A percentile compares a stretch with the other conserved stretches of the same genome.
Evolutionary conservation across 2,329 filamentous ascomycete genomes (phyloP).

Genomic region (Davidsoniella virescens): DNA sequence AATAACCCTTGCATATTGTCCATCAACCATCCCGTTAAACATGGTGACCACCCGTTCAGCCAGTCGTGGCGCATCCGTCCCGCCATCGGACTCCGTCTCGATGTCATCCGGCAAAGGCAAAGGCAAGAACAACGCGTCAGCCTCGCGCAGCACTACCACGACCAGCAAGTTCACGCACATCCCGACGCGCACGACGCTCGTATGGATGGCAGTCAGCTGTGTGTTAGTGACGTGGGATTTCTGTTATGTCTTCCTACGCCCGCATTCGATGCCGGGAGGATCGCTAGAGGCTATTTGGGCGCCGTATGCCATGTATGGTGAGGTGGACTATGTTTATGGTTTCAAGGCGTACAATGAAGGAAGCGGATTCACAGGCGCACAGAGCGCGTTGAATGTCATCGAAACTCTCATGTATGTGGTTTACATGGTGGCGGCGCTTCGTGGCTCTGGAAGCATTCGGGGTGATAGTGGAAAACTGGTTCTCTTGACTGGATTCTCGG

Average conservation of each 20-base stretch:
- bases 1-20: too few relatives aligned
- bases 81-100: constrained; percentile 13
- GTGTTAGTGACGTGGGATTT: constrained; percentile 73
- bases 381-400: constrained; percentile 50
- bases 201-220: constrained; percentile 60
- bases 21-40: too few relatives aligned
- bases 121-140: constrained; percentile 1
- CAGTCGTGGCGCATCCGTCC: constrained; percentile 18
- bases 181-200: constrained; percentile 31
- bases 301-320: constrained; percentile 68
- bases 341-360: constrained; percentile 50
- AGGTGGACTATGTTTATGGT: constrained; percentile 69
- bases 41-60: constrained; percentile 26
- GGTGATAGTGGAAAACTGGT: constrained; percentile 30
- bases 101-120: too few relatives aligned
- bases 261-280: constrained; percentile 68
- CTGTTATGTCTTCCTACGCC: constrained; percentile 62
- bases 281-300: constrained; percentile 56
- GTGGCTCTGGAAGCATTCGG: constrained; percentile 20
- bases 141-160: constrained; percentile 8
- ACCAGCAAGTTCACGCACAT: constrained; percentile 26
- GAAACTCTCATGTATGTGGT: constrained; percentile 49
- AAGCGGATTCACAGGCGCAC: constrained; percentile 64
- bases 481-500: constrained; percentile 33
- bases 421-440: constrained; percentile 29